Evolutionary conservation across 306 rosid genomes (phyloP), one percentile per base, ranked within the genome.

Genomic region (Fragaria iinumae): DNA sequence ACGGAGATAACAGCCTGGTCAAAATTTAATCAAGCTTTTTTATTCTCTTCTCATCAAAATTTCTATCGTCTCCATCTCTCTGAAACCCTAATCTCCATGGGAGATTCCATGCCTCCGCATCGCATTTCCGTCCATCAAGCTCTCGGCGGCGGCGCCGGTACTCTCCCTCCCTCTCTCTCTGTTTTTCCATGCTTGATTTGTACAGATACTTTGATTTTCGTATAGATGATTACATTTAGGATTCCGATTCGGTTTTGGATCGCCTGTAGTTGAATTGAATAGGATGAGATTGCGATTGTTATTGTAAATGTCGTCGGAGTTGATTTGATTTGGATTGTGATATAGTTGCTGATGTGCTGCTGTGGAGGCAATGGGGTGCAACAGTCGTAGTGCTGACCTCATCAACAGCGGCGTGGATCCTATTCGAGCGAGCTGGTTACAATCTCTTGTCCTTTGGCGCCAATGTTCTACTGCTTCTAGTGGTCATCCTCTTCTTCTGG

Each of bases 361-460:
- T 96, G 44, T 96, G 99, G 99, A 96, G 86, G 91, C 91, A 88
- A 80, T 86, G 93, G 90, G 79, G 83, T 66, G 97, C 90, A 69
- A 93, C 85, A 74, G 82, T 74, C 78, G 82, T 85, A 39, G 76
- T 88, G 59, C 80, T 96, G 44, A 63, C 80, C 71, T 88, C 97
- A 20, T 69, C 96, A 21, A 81, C 98, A 32, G 74, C 91, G 23
- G 80, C 91, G 77, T 96, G 99, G 98, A 87, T 76, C 56, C 82
- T 92, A 4, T 95, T 95, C 68, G 97, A 95, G 81, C 89, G 92
- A 43, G 98, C 91, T 4, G 97, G 96, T 50, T 96, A 96, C 82
- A 96, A 89, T 79, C 83, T 88, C 71, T 65, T 96, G 63, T 90
- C 99, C 16, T 96, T 96, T 80, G 93, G 79, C 29, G 87, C 98